Evolutionary conservation across 176 grass and related monocot species (phyloP), one percentile per base, ranked within the genome.

Genomic region (Bromus sterilis): DNA sequence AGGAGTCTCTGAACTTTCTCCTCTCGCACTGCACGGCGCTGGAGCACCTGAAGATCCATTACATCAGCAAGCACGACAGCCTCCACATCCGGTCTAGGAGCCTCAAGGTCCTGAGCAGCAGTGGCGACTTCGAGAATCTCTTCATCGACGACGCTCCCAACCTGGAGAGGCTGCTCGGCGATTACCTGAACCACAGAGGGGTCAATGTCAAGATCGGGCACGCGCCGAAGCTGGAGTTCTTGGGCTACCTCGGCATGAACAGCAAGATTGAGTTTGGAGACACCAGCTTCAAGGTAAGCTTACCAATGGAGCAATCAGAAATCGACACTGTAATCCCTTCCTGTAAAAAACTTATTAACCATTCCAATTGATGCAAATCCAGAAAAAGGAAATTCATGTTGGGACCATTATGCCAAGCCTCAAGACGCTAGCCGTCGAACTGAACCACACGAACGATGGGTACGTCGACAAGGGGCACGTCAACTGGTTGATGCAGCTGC

Each of bases 211-310:
- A 24, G 56, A 13, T 86, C 6, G 56, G 2, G 32, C 84, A 86
- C 56, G 84, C 67, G 13, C 76, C 76, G 4, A 86, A 86, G 76
- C 76, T 80, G 18, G 41, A 80, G 41, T 86, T 86, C 56, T 37
- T 86, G 2, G 66, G 56, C 24, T 64, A 55, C 76, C 41, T 74
- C 13, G 67, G 42, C 68, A 80, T 86, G 77, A 21, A 62, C 20
- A 15, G 9, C 9, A 12, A 0, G 2, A 64, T 86, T 66, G 33
- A 80, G 33, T 74, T 86, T 55, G 77, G 76, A 35, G 21, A 80
- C 11, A 33, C 66, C 7, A 25, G n/a, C 2, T 55, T 80, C 68
- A 56, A 8, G 3, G 84, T 86, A 49, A 86, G 66, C 40, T 55
- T 48, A 24, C 40, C 9, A 8, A 34, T 34, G 4, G 6, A 31